Evolutionary conservation across 345 rosid species (phyloP).

Genomic region (Brassica napus): Da-Ae NC_063445.1:19693501-19694000

Average conservation of each 20-base stretch:
- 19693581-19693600: not conserved
- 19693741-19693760: slow-evolving; percentile 54
- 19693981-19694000: slow-evolving; percentile 64
- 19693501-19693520: too few species aligned
- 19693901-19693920: slow-evolving; percentile 48
- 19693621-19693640: not conserved
- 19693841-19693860: slow-evolving; percentile 52
- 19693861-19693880: slow-evolving; percentile 54
- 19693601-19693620: not conserved
- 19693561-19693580: not conserved
- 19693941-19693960: slow-evolving; percentile 52
- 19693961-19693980: slow-evolving; percentile 60
- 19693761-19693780: slow-evolving; percentile 34
- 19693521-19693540: too few species aligned
- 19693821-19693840: slow-evolving; percentile 42
- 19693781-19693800: slow-evolving; percentile 57
- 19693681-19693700: not conserved
- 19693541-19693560: not conserved
- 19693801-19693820: slow-evolving; percentile 45
- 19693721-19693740: slow-evolving; percentile 48
- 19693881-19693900: slow-evolving; percentile 54
- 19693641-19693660: not conserved
- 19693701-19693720: too few species aligned
- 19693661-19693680: slow-evolving; percentile 5
- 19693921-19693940: slow-evolving; percentile 47